Evolutionary conservation across 129 eudicot species (phyloP).

Genomic region (Flaveria robusta): DNA sequence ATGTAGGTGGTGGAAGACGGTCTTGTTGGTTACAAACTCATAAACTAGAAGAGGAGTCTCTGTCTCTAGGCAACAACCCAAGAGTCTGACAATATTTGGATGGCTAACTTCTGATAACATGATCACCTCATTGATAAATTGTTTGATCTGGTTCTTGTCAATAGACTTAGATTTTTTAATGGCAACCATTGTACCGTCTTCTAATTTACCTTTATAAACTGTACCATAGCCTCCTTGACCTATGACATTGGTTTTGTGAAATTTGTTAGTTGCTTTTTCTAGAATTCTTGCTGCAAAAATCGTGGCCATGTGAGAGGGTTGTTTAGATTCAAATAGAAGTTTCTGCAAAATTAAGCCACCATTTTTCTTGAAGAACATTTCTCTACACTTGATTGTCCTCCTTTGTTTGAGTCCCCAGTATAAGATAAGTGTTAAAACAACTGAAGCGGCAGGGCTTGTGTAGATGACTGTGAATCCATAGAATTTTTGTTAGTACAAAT

Average conservation of each 20-base stretch:
- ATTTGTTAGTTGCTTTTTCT: not conserved
- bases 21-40: constrained; percentile 10
- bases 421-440: not conserved
- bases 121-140: not conserved
- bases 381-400: not conserved
- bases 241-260: constrained; percentile 5
- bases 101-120: constrained; percentile 2
- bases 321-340: not conserved
- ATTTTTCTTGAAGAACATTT: constrained; percentile 3
- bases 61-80: constrained; percentile 12
- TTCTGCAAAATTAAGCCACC: constrained; percentile 2
- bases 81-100: not conserved
- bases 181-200: not conserved
- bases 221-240: constrained; percentile 11
- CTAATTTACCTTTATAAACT: constrained; percentile 2
- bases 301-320: not conserved
- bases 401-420: constrained; percentile 6
- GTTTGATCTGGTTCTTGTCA: no score
- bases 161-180: not conserved
- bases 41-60: constrained; percentile 8
- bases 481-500: not conserved
- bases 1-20: constrained; percentile 8
- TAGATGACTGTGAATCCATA: not conserved
- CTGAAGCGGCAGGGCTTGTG: not conserved
- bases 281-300: constrained; percentile 2